Base-by-base conservation (phyloP, 495 filamentous ascomycete species). In the Penicillium cosmopolitanum region DNA sequence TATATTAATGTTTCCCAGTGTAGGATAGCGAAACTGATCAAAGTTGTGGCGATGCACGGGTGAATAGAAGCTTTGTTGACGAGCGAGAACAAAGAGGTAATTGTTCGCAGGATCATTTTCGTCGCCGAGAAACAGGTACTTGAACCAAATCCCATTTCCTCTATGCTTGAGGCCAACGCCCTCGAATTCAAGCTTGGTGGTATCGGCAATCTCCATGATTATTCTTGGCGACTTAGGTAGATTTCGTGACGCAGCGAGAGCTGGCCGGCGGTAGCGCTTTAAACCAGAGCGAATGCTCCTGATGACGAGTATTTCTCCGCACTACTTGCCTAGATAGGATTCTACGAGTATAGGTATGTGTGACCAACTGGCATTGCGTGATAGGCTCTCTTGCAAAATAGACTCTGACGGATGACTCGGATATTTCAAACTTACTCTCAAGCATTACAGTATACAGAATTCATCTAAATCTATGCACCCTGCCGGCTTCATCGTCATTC, bases 41-140 rank as follows among this genome's bases (percentile, higher is more conserved):
- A 62, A 62, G 44, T 58, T 62, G 48, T 62, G 60, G 15, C 31
- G 28, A 48, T 62, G 60, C 11, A 52, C 19, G 4, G 60, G 60
- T 5, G 60, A 62, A 40, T 53, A 58, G 23, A 62, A 62, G 18
- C 21, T 38, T n/a, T 21, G 7, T 48, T 62, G 60, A 15, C 55
- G 55, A 3, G 31, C 54, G 21, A 58, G 11, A 9, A 31, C 21
- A 10, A 62, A 33, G 40, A 36, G 31, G 31, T 62, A 62, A 15
- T 38, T 38, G 40, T 62, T 62, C 19, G 53, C 38, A 0, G 50
- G 40, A 1, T 48, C 44, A 34, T 43, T 18, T 23, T 53, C 55
- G 8, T 52, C 38, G 5, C 60, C 60, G 25, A 36, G 50, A 42
- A 62, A 62, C 10, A 62, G 38, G n/a, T 54, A 15, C 19, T 54